Conservation (phyloP, 2,329 filamentous ascomycete genomes). For the Colletotrichum endophyticum region DNA sequence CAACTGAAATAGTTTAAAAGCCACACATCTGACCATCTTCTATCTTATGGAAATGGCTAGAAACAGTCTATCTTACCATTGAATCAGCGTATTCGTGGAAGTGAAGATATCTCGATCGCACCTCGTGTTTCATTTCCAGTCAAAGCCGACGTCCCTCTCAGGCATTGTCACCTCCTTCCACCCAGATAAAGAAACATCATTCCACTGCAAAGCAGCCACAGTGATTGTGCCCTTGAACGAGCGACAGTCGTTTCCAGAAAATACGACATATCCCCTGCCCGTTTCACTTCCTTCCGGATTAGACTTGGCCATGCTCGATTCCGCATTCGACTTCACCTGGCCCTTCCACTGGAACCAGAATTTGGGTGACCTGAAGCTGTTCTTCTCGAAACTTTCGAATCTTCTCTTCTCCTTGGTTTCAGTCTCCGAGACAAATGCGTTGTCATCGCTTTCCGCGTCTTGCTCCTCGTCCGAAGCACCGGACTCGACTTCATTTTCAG, state of each 20-base stretch:
- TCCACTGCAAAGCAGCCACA: neutral
- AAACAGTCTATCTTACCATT: neutral
- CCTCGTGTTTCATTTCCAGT: neutral
- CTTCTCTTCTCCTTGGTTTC: neutral
- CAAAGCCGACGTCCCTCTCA: conserved; percentile 5
- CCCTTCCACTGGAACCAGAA: conserved; percentile 18
- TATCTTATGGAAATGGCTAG: neutral
- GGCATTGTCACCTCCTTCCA: conserved; percentile 10
- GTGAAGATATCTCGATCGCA: neutral
- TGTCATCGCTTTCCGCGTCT: neutral
- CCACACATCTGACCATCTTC: rapidly evolving
- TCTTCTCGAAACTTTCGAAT: conserved; percentile 9
- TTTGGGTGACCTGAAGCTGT: conserved; percentile 13
- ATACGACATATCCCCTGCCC: conserved; percentile 10
- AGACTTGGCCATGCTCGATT: neutral
- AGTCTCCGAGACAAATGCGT: neutral
- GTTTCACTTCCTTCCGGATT: neutral
- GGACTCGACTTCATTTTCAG: neutral
- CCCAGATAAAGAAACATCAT: neutral
- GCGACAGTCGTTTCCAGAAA: conserved; percentile 6
- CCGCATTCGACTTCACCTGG: rapidly evolving
- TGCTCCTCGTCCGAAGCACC: neutral
- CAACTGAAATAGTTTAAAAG: neutral
- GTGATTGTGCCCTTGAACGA: conserved; percentile 9
- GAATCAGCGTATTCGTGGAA: neutral